Percentiles rank a stretch among this genome's conserved stretches.
phyloP scores from a whole-genome alignment of 129 eudicot genomes.

The Tanacetum coccineum region DNA sequence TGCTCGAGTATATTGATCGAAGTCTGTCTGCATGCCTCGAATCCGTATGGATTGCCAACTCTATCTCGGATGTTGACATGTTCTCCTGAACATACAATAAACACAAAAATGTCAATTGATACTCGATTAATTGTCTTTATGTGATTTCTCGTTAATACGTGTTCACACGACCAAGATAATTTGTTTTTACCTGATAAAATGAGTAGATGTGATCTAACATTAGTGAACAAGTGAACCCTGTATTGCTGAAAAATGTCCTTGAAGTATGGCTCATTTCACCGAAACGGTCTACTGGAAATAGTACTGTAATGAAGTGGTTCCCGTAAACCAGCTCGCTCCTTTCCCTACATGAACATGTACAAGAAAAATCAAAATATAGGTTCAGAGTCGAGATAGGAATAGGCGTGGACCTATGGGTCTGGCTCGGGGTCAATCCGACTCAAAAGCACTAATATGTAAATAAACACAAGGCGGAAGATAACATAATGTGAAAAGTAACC shows the following conservation, averaged over 20 bases:
- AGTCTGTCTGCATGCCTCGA: conserved; percentile 85
- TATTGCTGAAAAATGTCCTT: conserved; percentile 72
- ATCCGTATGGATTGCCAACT: conserved; percentile 84
- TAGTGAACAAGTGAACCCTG: conserved; percentile 76
- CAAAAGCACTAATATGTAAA: background rate
- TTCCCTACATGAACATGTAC: conserved; percentile 48
- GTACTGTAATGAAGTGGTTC: conserved; percentile 69
- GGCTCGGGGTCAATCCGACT: background rate
- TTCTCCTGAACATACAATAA: conserved; percentile 45
- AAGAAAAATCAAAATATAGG: background rate
- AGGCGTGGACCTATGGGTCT: background rate
- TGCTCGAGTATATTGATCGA: conserved; percentile 62
- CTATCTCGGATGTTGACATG: conserved; percentile 67
- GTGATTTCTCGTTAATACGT: background rate
- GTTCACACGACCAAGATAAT: background rate
- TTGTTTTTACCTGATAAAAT: conserved; percentile 71
- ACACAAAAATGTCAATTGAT: background rate
- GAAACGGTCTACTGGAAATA: conserved; percentile 84
- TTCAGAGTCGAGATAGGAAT: background rate
- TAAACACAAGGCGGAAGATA: conserved; percentile 2
- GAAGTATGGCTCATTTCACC: conserved; percentile 82
- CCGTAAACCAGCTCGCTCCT: conserved; percentile 53
- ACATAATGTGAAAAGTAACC: conserved; percentile 36
- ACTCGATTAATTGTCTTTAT: background rate
- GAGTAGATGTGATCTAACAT: conserved; percentile 58